Conservation (phyloP, 805 yeast species). For the Yarrowia keelungensis region DNA sequence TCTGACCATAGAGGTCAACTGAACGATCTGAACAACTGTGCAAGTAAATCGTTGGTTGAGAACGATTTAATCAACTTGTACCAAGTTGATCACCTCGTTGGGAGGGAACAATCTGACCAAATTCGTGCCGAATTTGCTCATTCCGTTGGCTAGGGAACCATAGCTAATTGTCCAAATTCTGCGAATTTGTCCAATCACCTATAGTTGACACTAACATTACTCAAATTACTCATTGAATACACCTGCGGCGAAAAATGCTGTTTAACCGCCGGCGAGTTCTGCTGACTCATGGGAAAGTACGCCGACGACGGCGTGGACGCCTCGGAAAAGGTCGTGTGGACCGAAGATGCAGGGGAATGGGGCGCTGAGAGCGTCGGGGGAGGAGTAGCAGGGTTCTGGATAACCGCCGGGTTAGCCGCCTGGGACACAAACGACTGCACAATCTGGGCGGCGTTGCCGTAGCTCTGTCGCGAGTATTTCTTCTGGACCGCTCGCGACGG, state of each 20-base stretch:
- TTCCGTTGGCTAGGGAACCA: no score
- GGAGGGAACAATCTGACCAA: no score
- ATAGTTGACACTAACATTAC: conserved; percentile 20
- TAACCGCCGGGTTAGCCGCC: conserved; percentile 35
- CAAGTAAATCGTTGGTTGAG: no score
- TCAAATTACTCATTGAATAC: conserved; percentile 24
- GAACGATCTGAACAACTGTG: no score
- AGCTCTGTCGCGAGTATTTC: conserved; percentile 50
- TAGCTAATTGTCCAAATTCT: no score
- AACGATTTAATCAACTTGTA: no score
- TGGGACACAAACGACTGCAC: conserved; percentile 47
- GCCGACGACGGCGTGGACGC: conserved; percentile 36
- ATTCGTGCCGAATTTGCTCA: no score
- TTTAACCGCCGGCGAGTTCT: conserved; percentile 33
- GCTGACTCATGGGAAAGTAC: conserved; percentile 19
- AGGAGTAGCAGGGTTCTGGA: conserved; percentile 44
- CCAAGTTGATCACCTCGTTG: no score
- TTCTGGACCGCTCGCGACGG: conserved; percentile 51
- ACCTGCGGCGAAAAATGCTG: conserved; percentile 35
- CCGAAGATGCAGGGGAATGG: conserved; percentile 32
- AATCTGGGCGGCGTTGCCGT: conserved; percentile 48
- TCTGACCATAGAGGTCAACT: no score
- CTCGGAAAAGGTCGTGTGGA: conserved; percentile 37
- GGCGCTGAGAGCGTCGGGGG: conserved; percentile 42
- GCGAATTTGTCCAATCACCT: no score